A percentile compares a stretch with the other conserved stretches of the same genome.
phyloP scores from a whole-genome alignment of 2,329 filamentous ascomycete genomes.

The Phialophora macrospora region DNA sequence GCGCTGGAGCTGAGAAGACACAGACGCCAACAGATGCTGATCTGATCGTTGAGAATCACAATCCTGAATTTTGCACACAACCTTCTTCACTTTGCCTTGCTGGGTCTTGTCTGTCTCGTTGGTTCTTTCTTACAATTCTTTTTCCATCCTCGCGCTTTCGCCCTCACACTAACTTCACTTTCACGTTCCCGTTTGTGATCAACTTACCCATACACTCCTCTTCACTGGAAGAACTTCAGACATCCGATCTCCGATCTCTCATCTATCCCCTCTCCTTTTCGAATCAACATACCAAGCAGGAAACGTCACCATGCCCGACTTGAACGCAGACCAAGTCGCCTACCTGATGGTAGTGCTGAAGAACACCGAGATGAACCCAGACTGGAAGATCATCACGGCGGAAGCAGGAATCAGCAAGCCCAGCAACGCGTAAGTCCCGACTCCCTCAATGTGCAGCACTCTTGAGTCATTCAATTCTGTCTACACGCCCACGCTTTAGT shows the following conservation, averaged over 20 bases:
- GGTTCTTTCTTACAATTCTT: no score
- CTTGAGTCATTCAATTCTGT: no score
- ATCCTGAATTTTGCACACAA: not conserved
- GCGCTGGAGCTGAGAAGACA: not conserved
- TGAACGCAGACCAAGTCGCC: not conserved
- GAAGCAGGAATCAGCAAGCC: constrained; percentile 2
- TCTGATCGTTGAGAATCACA: not conserved
- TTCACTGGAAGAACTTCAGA: not conserved
- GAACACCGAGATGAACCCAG: constrained; percentile 1
- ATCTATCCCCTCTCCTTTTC: not conserved
- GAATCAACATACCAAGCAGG: not conserved
- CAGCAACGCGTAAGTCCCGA: not conserved
- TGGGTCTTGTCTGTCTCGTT: no score
- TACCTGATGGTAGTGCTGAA: constrained; percentile 2
- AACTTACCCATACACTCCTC: not conserved
- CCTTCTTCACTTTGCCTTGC: not conserved
- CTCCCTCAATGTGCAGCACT: no score
- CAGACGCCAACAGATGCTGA: not conserved
- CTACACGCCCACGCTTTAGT: no score
- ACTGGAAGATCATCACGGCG: constrained; percentile 1
- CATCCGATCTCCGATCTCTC: not conserved
- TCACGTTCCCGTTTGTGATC: not conserved
- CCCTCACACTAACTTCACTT: not conserved
- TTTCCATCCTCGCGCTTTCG: no score
- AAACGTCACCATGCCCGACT: not conserved